These are phyloP conservation scores for Phanerodontia chrysosporium DNA, from an alignment of 768 basidiomycete species.

Conservation along the genomic window DNA sequence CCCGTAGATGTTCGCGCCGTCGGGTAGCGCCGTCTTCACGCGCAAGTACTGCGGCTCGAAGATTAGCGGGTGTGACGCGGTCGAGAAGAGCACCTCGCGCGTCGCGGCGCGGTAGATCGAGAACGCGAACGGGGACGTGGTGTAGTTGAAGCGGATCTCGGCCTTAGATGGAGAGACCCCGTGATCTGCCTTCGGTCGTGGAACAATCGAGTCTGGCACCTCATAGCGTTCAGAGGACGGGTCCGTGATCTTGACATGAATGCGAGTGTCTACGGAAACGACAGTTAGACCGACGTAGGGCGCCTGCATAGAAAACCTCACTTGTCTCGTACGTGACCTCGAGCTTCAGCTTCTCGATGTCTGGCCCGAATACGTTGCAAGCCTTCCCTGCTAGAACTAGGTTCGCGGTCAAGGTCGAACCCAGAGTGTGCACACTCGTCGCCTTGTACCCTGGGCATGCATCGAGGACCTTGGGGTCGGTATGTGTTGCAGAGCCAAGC, in stretches of 20 bases:
- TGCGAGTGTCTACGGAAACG: constrained; percentile 33
- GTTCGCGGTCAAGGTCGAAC: constrained; percentile 43
- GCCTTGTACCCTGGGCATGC: constrained; percentile 60
- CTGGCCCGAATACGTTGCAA: constrained; percentile 59
- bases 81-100: constrained; percentile 57
- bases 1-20: constrained; percentile 68
- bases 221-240: constrained; percentile 49
- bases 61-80: constrained; percentile 56
- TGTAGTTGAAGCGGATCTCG: constrained; percentile 57
- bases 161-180: constrained; percentile 29
- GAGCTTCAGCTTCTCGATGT: constrained; percentile 44
- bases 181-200: constrained; percentile 40
- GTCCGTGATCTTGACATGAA: constrained; percentile 63
- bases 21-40: constrained; percentile 58
- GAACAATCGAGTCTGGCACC: constrained; percentile 58
- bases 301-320: constrained; percentile 22
- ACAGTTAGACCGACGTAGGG: background rate
- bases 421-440: constrained; percentile 36
- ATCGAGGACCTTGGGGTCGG: constrained; percentile 36
- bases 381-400: constrained; percentile 47
- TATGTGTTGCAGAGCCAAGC: constrained; percentile 17
- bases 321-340: constrained; percentile 58
- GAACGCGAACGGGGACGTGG: constrained; percentile 57
- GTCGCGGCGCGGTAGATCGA: constrained; percentile 46
- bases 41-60: constrained; percentile 78